phyloP scores from a whole-genome alignment of 1,284 basidiomycete genomes.

The Moesziomyces parantarcticus region DNA sequence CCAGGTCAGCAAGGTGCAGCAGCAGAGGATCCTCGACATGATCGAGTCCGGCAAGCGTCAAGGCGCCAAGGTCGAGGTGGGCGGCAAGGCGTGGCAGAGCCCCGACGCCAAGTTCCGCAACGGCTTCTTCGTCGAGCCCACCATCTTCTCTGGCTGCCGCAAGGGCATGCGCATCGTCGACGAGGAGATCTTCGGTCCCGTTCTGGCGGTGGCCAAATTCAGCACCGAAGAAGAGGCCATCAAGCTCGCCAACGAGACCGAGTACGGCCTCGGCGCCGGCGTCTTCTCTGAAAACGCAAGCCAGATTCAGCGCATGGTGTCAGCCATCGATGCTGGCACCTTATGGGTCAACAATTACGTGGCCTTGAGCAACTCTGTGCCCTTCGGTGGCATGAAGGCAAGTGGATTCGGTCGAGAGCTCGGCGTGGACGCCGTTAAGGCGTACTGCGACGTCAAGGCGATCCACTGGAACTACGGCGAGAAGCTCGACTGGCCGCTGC shows the following conservation, averaged over 20 bases:
- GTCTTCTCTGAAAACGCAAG: slow-evolving; percentile 75
- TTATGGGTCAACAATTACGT: slow-evolving; percentile 76
- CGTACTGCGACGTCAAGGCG: slow-evolving; percentile 73
- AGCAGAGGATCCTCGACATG: slow-evolving; percentile 88
- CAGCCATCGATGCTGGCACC: slow-evolving; percentile 84
- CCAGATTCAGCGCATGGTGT: slow-evolving; percentile 74
- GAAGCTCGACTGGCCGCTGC: slow-evolving; percentile 23
- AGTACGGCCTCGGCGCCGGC: slow-evolving; percentile 83
- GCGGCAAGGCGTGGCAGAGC: slow-evolving; percentile 71
- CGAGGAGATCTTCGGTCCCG: slow-evolving; percentile 81
- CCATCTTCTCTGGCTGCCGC: slow-evolving; percentile 74
- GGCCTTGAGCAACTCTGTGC: slow-evolving; percentile 35
- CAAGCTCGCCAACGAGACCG: slow-evolving; percentile 80
- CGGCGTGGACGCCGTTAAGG: slow-evolving; percentile 68
- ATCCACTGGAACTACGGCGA: slow-evolving; percentile 26
- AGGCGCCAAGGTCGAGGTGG: slow-evolving; percentile 77
- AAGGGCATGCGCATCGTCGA: slow-evolving; percentile 74
- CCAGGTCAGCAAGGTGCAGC: slow-evolving; percentile 81
- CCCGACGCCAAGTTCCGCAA: slow-evolving; percentile 67
- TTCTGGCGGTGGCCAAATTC: slow-evolving; percentile 74
- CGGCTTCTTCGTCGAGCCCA: slow-evolving; percentile 70
- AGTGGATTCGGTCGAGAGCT: slow-evolving; percentile 59
- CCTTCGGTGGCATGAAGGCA: slow-evolving; percentile 59
- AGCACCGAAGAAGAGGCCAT: slow-evolving; percentile 74
- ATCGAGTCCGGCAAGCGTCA: slow-evolving; percentile 87